Base-by-base conservation (phyloP, 495 filamentous ascomycete genomes). In the Aspergillus avenaceus region DNA sequence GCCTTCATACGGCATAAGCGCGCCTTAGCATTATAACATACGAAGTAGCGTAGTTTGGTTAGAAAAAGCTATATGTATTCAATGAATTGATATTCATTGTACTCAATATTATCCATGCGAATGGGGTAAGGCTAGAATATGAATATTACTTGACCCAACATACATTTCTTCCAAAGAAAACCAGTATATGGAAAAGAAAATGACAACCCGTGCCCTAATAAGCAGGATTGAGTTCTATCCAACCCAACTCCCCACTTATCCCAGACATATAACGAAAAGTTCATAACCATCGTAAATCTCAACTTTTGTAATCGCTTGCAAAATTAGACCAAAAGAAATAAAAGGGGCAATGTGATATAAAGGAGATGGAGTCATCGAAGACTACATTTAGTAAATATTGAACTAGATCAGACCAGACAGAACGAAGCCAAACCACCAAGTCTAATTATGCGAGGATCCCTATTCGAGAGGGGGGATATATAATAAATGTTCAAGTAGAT, bases 231-330 rank as follows among this genome's bases (percentile, higher is more conserved):
- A 38, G n/a, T n/a, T n/a, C n/a, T 21, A 13, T 38, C 29, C 28
- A 32, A 38, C 45, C 36, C 18, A 22, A 36, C 45, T 37, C n/a
- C 36, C 26, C 44, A 22, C 27, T 22, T 22, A 23, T 23, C 27
- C 21, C 22, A 19, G 32, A 31, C 22, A 22, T 27, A 11, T 32
- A 21, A 8, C 19, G 18, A 31, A 34, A 22, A 7, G 5, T 25
- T 45, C 49, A 16, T 51, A 22, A 37, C 8, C 22, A n/a, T 51
- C 41, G 21, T 51, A 16, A 45, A 26, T 45, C 16, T 26, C 40
- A 13, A 23, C 38, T 22, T 16, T 26, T 22, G 12, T 36, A 16
- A 41, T 47, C n/a, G n/a, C n/a, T n/a, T n/a, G n/a, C n/a, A n/a
- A n/a, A n/a, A n/a, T n/a, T n/a, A n/a, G n/a, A n/a, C n/a, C n/a